Base-by-base conservation (phyloP, 768 basidiomycete genomes). In the Lactifluus volemus region DNA sequence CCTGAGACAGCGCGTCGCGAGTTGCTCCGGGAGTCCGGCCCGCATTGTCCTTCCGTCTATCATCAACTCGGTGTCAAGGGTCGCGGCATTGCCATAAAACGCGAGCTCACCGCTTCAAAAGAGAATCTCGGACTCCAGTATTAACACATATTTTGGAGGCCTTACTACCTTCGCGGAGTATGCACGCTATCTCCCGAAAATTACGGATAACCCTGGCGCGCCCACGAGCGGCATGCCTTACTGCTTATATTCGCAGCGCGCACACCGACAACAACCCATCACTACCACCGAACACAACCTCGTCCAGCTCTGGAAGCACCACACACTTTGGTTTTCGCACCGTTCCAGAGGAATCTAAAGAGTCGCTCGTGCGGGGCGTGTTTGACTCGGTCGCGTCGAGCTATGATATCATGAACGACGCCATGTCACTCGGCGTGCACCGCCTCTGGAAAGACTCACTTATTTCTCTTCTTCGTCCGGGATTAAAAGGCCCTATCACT, bases 401-500 rank as follows among this genome's bases (percentile, higher is more conserved):
- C 49, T 99, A 99, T 75, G 97, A 98, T 73, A 73, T 98, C 45
- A 97, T 99, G 96, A 99, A 99, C 78, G 97, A 98, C 70, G 92
- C 94, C n/a, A 90, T 94, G 73, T 98, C 97, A 3, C 75, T 98
- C 63, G 97, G 97, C 39, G 86, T 98, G 10, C 97, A 98, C 70
- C 82, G 97, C 56, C 76, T 99, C 25, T 99, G 97, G 97, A 99
- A 98, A 74, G 94, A 98, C 72, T 79, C 85, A 17, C 90, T 91
- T 69, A 85, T 98, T 30, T 80, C 84, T 1, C 74, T 79, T 0
- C 73, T 98, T 62, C 81, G 82, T 65, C 94, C 91, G 4, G 91
- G 92, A 42, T 81, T 81, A 56, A 84, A 81, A 62, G 88, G 88
- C 1, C 83, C 86, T 1, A 69, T 84, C 71, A 84, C 82, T 63